phyloP scores from a whole-genome alignment of 2,329 filamentous ascomycete genomes.

The Xylaria sp. region DNA sequence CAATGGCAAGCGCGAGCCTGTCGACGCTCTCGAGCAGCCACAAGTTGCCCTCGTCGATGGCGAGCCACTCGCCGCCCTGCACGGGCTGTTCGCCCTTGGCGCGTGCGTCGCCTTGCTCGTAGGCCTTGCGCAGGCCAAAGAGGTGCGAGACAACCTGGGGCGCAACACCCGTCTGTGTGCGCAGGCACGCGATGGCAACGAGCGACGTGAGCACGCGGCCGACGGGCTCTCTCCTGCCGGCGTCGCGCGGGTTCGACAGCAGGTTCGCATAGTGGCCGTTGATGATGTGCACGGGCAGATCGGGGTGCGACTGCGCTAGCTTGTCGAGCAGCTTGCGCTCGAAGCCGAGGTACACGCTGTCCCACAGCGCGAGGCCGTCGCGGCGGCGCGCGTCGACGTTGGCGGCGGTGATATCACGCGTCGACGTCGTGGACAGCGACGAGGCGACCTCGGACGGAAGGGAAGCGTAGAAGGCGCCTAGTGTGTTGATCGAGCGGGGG shows the following conservation, averaged over 20 bases:
- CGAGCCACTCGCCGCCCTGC: slow-evolving; percentile 64
- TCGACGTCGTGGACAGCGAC: slow-evolving; percentile 60
- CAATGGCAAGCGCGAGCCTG: slow-evolving; percentile 56
- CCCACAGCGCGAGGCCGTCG: slow-evolving; percentile 72
- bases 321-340: slow-evolving; percentile 72
- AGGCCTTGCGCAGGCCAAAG: slow-evolving; percentile 78
- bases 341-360: slow-evolving; percentile 77
- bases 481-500: slow-evolving; percentile 81
- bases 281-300: slow-evolving; percentile 81
- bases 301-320: slow-evolving; percentile 77
- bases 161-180: slow-evolving; percentile 80
- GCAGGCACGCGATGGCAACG: slow-evolving; percentile 74
- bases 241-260: slow-evolving; percentile 67
- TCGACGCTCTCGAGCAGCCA: slow-evolving; percentile 70
- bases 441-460: slow-evolving; percentile 63
- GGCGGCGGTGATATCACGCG: slow-evolving; percentile 55
- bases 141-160: slow-evolving; percentile 83
- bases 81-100: slow-evolving; percentile 53
- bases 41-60: slow-evolving; percentile 66
- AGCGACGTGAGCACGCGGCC: slow-evolving; percentile 75
- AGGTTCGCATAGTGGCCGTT: slow-evolving; percentile 75
- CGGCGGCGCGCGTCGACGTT: slow-evolving; percentile 60
- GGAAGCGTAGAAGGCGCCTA: slow-evolving; percentile 70
- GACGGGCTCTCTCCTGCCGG: slow-evolving; percentile 50
- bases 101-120: slow-evolving; percentile 66